Base-by-base conservation (phyloP, 78 protist genomes). In the Dictyostelium brefeldianum region DNA sequence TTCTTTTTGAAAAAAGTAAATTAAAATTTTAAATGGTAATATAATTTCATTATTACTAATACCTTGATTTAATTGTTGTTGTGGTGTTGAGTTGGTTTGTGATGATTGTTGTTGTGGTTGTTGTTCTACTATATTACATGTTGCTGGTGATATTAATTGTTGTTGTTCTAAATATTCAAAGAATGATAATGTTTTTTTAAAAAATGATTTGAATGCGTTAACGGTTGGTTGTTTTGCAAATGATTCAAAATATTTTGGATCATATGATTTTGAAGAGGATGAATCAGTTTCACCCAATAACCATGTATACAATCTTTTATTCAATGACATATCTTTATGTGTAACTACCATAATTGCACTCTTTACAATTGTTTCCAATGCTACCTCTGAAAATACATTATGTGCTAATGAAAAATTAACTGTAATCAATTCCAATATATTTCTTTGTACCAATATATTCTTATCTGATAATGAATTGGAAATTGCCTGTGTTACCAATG, bases 261-360 rank as follows among this genome's bases (percentile, higher is more conserved):
- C 41, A 47, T 18, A 74, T 62, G 53, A 27, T 85, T 11, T n/a
- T 8, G n/a, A 20, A 10, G 25, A n/a, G 29, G 47, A 50, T 53
- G 65, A 10, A 18, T 65, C 59, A 36, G 18, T 6, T 46, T 46
- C 25, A 56, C 87, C 95, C 17, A 90, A 64, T 48, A 90, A 51
- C 85, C 95, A 90, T 29, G 83, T 54, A 51, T 90, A 56, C 11
- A 90, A 50, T 69, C 95, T 80, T 56, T 54, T 81, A 62, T 90
- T 90, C n/a, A 90, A 50, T 48, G 95, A 90, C 71, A 79, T 77
- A 41, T 90, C 95, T 36, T 65, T 90, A 36, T 62, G 22, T 48
- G 77, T 67, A 29, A 82, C 91, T 0, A 90, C 90, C 78, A 48
- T 71, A 20, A 90, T 67, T 0, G 90, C 95, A n/a, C 89, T 64